These are phyloP conservation scores for Kwoniella pini DNA, from an alignment of 768 basidiomycete species.

Conservation along the genomic window DNA sequence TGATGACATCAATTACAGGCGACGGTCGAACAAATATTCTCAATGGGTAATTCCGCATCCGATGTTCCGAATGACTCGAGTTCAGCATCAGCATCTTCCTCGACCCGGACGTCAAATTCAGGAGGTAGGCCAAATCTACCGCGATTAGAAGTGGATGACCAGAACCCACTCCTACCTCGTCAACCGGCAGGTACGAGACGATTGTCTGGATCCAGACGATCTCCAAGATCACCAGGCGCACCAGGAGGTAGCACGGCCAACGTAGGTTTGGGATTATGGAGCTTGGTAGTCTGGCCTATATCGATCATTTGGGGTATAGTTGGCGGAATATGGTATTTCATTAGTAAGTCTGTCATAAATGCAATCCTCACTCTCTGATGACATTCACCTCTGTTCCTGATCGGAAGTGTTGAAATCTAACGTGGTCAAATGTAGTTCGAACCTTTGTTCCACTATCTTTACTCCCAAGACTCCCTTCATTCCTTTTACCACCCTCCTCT, in stretches of 20 bases:
- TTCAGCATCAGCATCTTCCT: neutral
- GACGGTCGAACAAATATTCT: conserved; percentile 49
- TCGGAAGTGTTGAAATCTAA: neutral
- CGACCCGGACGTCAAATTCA: neutral
- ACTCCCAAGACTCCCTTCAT: conserved; percentile 44
- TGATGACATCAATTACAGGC: conserved; percentile 14
- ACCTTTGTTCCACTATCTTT: conserved; percentile 49
- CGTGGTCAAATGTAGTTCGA: conserved; percentile 29
- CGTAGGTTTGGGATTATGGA: conserved; percentile 30
- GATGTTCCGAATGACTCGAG: neutral
- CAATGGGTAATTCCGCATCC: conserved; percentile 10
- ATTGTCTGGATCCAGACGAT: conserved; percentile 22
- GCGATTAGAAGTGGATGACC: conserved; percentile 21
- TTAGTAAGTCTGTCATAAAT: conserved; percentile 34
- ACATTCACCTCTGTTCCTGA: neutral
- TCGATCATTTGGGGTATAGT: conserved; percentile 35
- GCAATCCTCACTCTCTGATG: neutral
- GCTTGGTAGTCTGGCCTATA: conserved; percentile 37
- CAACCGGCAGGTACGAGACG: conserved; percentile 15
- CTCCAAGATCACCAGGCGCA: conserved; percentile 7
- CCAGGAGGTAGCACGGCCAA: conserved; percentile 4
- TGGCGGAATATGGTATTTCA: conserved; percentile 45
- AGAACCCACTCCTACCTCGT: neutral
- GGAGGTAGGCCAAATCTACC: neutral
- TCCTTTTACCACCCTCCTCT: conserved; percentile 47